Percentiles rank a stretch among this genome's conserved stretches.
These are phyloP conservation scores for Hyaloscypha finlandica DNA, from an alignment of 495 filamentous ascomycete species.

Conservation along the genomic window DNA sequence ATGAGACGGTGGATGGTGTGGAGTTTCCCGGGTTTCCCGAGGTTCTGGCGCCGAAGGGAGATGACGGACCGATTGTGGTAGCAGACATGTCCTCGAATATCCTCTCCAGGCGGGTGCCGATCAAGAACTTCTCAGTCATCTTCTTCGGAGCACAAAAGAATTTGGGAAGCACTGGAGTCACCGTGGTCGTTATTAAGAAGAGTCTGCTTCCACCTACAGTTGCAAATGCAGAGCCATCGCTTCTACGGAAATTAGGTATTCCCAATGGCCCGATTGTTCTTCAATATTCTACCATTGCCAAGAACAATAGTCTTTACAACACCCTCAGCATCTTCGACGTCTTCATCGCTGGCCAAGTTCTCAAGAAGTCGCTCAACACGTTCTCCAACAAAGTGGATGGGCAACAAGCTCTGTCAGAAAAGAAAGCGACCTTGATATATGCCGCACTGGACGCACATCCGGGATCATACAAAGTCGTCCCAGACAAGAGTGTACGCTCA, in stretches of 20 bases:
- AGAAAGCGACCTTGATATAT: conserved; percentile 78
- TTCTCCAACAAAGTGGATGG: conserved; percentile 68
- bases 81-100: conserved; percentile 90
- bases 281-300: conserved; percentile 76
- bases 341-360: conserved; percentile 83
- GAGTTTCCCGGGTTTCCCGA: conserved; percentile 80
- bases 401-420: conserved; percentile 66
- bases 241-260: conserved; percentile 74
- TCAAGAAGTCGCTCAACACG: conserved; percentile 62
- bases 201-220: conserved; percentile 66
- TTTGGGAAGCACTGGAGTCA: conserved; percentile 68
- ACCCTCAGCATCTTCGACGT: conserved; percentile 92
- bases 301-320: conserved; percentile 92
- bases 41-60: conserved; percentile 49
- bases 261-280: conserved; percentile 77
- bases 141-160: conserved; percentile 91
- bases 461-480: conserved; percentile 53
- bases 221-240: conserved; percentile 56
- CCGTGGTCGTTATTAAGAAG: conserved; percentile 79
- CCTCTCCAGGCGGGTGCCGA: conserved; percentile 61
- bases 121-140: conserved; percentile 68
- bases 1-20: conserved; percentile 95
- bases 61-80: conserved; percentile 62
- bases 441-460: conserved; percentile 70
- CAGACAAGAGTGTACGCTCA: conserved; percentile 69